Evolutionary conservation across 345 rosid genomes (phyloP), one percentile per base, ranked within the genome.

Genomic region (Carallia brachiata): DNA sequence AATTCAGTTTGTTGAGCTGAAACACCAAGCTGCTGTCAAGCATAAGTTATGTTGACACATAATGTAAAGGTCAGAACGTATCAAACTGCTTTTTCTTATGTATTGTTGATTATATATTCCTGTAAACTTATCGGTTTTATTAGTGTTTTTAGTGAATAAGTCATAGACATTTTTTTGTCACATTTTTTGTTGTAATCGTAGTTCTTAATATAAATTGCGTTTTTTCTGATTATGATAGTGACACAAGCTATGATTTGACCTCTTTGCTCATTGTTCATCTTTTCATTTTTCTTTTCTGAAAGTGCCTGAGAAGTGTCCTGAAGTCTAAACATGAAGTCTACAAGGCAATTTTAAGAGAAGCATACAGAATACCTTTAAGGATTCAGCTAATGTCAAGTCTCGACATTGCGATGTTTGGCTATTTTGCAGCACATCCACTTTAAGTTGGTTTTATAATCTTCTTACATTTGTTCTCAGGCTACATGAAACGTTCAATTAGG

Each of bases 11-110:
- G 67, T 48, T 34, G 19, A 52, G 76, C 68, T 30, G 55, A 48
- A 61, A 67, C 47, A 68, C 37, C 40, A 52, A 54, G 28, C 37
- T 40, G 36, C 23, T 65, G 48, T 40, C 31, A 40, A 54, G 54
- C 62, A 65, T 56, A 40, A 48, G 58, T 75, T 17, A 67, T 36
- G 18, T 66, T 68, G 66, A 61, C 67, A 48, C 70, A 36, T 67
- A 63, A 37, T 81, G 84, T 73, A 73, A 75, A 83, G 82, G 79
- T 85, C 76, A 80, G 81, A 59, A 69, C 71, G 66, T 63, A 68
- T 72, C 72, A 30, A 61, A 70, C 67, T 70, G 74, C 68, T 48
- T 75, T 69, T 70, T 55, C 61, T 52, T 57, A 54, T 66, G 79
- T 65, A 61, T 70, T 70, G 32, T 61, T 50, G 67, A 69, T 73